Evolutionary conservation across 164 flowering plant species (phyloP), one percentile per base, ranked within the genome.

Genomic region (Pachysandra terminalis): DNA sequence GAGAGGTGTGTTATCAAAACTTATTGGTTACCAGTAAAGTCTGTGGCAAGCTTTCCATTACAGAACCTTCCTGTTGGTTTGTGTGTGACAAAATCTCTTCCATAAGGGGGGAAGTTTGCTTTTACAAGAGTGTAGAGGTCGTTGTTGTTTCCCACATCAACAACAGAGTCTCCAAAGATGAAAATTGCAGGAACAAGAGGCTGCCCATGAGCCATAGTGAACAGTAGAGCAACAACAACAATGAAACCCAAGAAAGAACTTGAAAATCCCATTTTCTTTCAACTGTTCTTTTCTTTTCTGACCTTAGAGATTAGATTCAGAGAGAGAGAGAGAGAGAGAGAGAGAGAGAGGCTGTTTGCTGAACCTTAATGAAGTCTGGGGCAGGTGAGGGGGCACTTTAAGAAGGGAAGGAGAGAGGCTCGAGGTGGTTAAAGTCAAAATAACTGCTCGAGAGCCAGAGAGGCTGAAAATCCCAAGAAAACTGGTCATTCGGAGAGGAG

Each of bases 91-190:
- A 89, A 95, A 75, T 91, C 96, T 73, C 97, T 79, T 37, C 98
- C 98, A 68, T 95, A 89, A 69, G 98, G 98, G 65, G 81, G 92
- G 68, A 89, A 91, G 78, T 90, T 84, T 8, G 97, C 87, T 75
- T 85, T 94, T 66, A 91, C 79, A 0, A 89, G 59, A 4, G 98
- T 90, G 23, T 16, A 26, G 14, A 83, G 84, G 13, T 83, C 22
- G 71, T 94, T 94, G 78, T 94, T 94, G 80, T 94, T 94, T 24
- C 97, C 97, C 7, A 66, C 86, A 77, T 94, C 98, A 68, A 83
- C 90, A 9, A 89, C 85, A 1, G 96, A 91, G 82, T 94, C 98
- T n/a, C 97, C 98, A 74, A 91, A 91, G 61, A 90, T 87, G 73
- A 70, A 75, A 40, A 94, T 67, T 26, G 86, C 89, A 27, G 98